Percentiles rank a stretch among this genome's conserved stretches.
Evolutionary conservation across 441 rosid genomes (phyloP).

Genomic region (Corymbia citriodora): DNA sequence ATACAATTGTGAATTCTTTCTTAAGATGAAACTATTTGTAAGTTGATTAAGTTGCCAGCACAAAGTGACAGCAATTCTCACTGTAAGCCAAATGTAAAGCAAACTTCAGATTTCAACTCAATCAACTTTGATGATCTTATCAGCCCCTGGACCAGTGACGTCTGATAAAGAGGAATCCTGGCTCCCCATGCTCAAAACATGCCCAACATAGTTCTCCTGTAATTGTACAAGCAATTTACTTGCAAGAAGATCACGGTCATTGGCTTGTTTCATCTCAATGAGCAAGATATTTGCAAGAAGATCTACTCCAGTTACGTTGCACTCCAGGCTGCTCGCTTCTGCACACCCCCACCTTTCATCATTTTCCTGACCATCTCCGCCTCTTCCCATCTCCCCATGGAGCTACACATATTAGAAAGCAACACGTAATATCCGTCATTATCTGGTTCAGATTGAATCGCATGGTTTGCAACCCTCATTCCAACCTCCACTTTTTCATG

Average conservation of each 20-base stretch:
- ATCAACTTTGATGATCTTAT: not conserved
- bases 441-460: constrained; percentile 34
- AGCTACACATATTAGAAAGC: constrained; percentile 49
- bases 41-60: not conserved
- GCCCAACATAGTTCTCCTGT: not conserved
- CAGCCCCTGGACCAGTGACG: not conserved
- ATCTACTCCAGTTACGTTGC: constrained; percentile 6
- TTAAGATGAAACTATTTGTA: not conserved
- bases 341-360: constrained; percentile 38
- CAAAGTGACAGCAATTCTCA: not conserved
- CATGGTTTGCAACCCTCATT: constrained; percentile 33
- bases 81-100: not conserved
- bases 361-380: constrained; percentile 33
- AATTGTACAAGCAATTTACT: not conserved
- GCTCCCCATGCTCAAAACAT: not conserved
- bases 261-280: not conserved
- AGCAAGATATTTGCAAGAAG: not conserved
- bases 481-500: constrained; percentile 44
- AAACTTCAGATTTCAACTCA: not conserved
- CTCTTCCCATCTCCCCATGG: constrained; percentile 41
- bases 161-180: not conserved
- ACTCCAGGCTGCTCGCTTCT: constrained; percentile 49
- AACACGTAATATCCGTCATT: constrained; percentile 46
- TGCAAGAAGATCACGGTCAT: not conserved
- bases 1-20: not conserved